Percentiles rank a stretch among this genome's conserved stretches.
Conservation (phyloP, 2,329 filamentous ascomycete species). For the Trichocomaceae sp. region DNA sequence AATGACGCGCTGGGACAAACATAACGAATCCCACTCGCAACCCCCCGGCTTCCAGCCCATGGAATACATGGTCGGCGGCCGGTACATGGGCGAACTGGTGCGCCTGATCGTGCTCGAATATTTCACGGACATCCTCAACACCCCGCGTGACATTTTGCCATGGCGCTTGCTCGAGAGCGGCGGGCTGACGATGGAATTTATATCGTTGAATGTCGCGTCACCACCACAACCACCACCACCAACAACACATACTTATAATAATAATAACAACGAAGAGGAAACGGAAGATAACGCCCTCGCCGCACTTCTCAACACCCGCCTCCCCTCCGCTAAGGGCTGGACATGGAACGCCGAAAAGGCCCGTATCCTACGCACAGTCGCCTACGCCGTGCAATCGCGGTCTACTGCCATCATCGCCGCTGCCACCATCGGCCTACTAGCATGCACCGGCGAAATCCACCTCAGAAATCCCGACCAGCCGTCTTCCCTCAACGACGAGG, state of each 20-base stretch:
- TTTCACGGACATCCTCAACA: slow-evolving; percentile 40
- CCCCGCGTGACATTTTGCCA: slow-evolving; percentile 45
- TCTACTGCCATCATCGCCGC: slow-evolving; percentile 66
- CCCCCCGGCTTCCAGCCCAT: slow-evolving; percentile 67
- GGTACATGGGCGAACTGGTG: slow-evolving; percentile 66
- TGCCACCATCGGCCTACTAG: slow-evolving; percentile 60
- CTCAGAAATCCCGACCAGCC: slow-evolving; percentile 14
- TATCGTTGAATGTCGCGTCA: slow-evolving; percentile 59
- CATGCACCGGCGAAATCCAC: slow-evolving; percentile 58
- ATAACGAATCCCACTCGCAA: slow-evolving; percentile 58
- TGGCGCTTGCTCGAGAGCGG: slow-evolving; percentile 16
- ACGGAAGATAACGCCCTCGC: slow-evolving; percentile 41
- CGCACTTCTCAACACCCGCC: slow-evolving; percentile 43
- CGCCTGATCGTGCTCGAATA: slow-evolving; percentile 61
- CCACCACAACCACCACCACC: slow-evolving; percentile 17
- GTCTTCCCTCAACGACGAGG: no score
- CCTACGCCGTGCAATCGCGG: slow-evolving; percentile 60
- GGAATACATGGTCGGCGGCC: slow-evolving; percentile 70
- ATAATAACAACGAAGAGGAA: no score
- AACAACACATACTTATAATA: not conserved
- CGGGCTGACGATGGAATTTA: slow-evolving; percentile 17
- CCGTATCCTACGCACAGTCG: slow-evolving; percentile 54
- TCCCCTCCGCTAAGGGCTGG: slow-evolving; percentile 42
- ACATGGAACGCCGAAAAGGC: slow-evolving; percentile 58
- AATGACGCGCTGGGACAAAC: slow-evolving; percentile 61